Evolutionary conservation across 495 filamentous ascomycete species (phyloP), one percentile per base, ranked within the genome.

Genomic region (Penicillium mononematosum): DNA sequence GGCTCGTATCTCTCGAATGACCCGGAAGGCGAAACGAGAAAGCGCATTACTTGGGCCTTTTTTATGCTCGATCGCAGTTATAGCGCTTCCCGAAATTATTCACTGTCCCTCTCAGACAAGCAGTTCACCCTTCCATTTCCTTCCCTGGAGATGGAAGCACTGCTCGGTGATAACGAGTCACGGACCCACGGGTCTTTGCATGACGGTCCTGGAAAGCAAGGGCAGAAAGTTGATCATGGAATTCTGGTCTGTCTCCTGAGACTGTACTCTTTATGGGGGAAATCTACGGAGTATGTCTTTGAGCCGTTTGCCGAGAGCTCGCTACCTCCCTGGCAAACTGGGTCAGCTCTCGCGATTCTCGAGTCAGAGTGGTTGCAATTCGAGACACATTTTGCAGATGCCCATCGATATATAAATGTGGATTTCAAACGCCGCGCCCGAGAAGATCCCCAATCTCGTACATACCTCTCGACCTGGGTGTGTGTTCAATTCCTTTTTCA

Each of bases 341-440:
- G 68, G 32, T 70, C 68, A 1, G 55, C 68, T 10, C 52, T 68
- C 14, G 58, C 65, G 8, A 55, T 63, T 12, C 58, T 70, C 2
- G 68, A 70, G 29, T 70, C 68, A 10, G 65, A 68, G 34, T 70
- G 68, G 68, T 54, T 70, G 59, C 59, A 68, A 16, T 70, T 70
- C 43, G 65, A 70, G 24, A 70, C 65, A 2, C 63, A 63, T 34
- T 70, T 70, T 39, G 63, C 63, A 24, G 63, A 70, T 25, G 55
- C 57, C 0, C 65, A 70, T 42, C 65, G 68, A 9, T 70, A 70
- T 32, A 63, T 64, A 12, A 66, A 64, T 16, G 68, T 70, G 4
- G 68, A 68, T 39, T 68, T 66, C 31, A 58, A 58, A 34, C 53
- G 59, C 45, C 68, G 68, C 11, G 60, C 68, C 17, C 60, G 63